A percentile compares a stretch with the other conserved stretches of the same genome.
phyloP scores from a whole-genome alignment of 768 basidiomycete species.

The Leccinum rimulosum region DNA sequence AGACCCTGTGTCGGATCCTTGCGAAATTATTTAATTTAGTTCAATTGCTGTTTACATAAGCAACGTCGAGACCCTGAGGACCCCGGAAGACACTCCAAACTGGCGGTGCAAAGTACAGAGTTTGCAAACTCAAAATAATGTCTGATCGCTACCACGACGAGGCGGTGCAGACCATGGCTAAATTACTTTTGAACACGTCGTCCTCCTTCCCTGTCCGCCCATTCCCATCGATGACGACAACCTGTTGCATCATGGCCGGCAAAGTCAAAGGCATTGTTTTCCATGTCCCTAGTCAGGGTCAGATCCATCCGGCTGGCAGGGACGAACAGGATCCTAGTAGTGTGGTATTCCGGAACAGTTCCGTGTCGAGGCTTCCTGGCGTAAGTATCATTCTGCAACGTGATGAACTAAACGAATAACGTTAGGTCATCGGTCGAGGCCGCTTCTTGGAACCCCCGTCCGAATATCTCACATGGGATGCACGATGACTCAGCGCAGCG shows the following conservation, averaged over 20 bases:
- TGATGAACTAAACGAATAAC: neutral
- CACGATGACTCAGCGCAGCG: constrained; percentile 5
- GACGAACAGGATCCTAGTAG: constrained; percentile 4
- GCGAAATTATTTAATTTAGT: neutral
- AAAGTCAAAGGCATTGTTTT: constrained; percentile 13
- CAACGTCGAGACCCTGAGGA: neutral
- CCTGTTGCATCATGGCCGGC: neutral
- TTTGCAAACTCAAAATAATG: neutral
- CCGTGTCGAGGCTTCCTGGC: neutral
- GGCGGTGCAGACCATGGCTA: neutral
- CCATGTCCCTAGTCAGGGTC: constrained; percentile 22
- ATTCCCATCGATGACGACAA: neutral
- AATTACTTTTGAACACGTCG: neutral
- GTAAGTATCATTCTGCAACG: constrained; percentile 11
- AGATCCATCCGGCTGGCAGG: constrained; percentile 25
- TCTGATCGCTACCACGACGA: neutral
- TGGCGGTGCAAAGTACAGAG: neutral
- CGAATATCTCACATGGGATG: neutral
- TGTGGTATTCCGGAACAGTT: constrained; percentile 16
- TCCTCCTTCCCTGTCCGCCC: neutral
- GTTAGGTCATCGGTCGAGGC: neutral
- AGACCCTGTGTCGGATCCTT: neutral
- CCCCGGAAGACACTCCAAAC: neutral
- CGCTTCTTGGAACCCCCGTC: neutral
- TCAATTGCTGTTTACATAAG: neutral